Evolutionary conservation across 83 land plant genomes (phyloP).

Genomic region (Picea abies): DNA sequence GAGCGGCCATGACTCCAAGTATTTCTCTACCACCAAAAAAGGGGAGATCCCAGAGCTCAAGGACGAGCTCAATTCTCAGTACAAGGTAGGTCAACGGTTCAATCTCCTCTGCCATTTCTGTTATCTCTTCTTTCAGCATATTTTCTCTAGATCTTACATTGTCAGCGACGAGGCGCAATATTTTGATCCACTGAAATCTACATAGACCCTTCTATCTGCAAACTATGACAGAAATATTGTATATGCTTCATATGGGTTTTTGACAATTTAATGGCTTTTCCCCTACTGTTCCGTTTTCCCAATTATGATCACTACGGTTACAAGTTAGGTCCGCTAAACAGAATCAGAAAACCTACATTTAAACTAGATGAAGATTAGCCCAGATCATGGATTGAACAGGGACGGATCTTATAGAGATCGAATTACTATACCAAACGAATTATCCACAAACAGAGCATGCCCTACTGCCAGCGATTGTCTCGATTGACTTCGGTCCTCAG

Average conservation of each 20-base stretch:
- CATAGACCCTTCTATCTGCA: too few relatives aligned
- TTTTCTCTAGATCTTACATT: not conserved
- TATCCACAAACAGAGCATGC: too few relatives aligned
- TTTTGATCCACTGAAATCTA: too few relatives aligned
- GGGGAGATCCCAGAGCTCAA: constrained; percentile 99
- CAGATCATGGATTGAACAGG: not conserved
- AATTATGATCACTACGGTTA: not conserved
- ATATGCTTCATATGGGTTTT: too few relatives aligned
- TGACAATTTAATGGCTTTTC: too few relatives aligned
- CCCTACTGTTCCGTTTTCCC: too few relatives aligned
- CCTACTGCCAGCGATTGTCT: too few relatives aligned
- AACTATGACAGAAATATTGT: too few relatives aligned
- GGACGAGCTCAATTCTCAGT: constrained; percentile 99
- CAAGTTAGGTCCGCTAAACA: not conserved
- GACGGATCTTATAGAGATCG: not conserved
- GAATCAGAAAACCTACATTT: not conserved
- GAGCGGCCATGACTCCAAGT: constrained; percentile 99
- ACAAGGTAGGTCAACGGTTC: constrained; percentile 64
- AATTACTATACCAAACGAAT: not conserved
- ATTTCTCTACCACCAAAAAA: constrained; percentile 99
- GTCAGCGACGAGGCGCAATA: too few relatives aligned
- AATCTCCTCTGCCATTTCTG: not conserved
- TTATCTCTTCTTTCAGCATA: not conserved
- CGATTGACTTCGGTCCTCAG: too few relatives aligned
- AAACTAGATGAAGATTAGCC: not conserved